Conservation (phyloP, 176 grass and related monocot genomes). For the Leersia perrieri region DNA sequence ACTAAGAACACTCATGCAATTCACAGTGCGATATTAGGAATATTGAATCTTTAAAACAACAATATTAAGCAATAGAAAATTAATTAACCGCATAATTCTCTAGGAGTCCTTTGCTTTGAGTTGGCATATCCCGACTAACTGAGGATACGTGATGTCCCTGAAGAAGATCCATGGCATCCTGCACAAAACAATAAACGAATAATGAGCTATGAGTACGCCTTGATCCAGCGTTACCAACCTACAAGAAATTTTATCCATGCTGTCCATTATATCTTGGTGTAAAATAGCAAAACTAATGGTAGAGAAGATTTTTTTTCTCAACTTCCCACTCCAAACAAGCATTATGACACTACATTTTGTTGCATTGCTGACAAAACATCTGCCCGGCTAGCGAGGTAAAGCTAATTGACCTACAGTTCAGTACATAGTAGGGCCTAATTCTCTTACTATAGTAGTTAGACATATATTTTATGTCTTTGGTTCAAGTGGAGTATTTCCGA, state of each 20-base stretch:
- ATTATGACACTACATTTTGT: background rate
- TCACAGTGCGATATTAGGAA: background rate
- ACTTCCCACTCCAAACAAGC: background rate
- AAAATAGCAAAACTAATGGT: background rate
- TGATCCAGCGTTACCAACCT: background rate
- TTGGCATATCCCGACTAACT: constrained; percentile 53
- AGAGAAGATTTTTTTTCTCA: background rate
- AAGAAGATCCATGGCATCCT: constrained; percentile 97
- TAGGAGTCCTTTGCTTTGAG: constrained; percentile 51
- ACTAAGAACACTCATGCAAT: background rate
- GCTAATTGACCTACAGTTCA: too few species aligned
- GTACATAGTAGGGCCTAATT: too few species aligned
- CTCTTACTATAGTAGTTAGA: too few species aligned
- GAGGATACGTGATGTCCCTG: constrained; percentile 76
- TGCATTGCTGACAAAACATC: background rate
- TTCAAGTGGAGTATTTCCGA: too few species aligned
- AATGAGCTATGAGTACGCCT: background rate
- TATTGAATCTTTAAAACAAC: background rate
- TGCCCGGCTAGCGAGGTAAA: background rate
- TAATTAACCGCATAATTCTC: constrained; percentile 54
- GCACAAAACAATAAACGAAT: constrained; percentile 22
- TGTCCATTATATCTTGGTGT: background rate
- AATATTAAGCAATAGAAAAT: background rate
- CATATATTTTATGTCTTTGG: too few species aligned
- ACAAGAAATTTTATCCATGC: background rate